These are phyloP conservation scores for Chlorencoelia australis DNA, from an alignment of 2,329 filamentous ascomycete genomes.

Conservation along the genomic window DNA sequence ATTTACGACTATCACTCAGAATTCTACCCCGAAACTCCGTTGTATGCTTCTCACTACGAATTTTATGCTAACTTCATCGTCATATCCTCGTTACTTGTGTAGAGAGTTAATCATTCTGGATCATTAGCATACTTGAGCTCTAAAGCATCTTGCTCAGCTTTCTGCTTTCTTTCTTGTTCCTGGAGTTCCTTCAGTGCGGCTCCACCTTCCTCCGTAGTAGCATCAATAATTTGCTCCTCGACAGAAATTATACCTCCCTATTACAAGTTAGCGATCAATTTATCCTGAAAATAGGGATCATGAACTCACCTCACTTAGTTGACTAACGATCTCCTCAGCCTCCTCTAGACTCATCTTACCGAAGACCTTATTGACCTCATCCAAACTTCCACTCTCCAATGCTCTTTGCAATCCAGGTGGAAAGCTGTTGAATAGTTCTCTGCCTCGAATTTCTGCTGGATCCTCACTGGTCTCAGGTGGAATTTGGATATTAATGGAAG, in stretches of 20 bases:
- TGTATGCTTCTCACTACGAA: too few relatives aligned
- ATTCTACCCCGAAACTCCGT: too few relatives aligned
- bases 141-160: conserved; percentile 10
- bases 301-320: conserved; percentile 56
- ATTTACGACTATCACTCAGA: too few relatives aligned
- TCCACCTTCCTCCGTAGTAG: conserved; percentile 79
- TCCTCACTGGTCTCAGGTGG: conserved; percentile 61
- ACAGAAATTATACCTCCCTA: conserved; percentile 79
- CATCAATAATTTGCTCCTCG: conserved; percentile 90
- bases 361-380: conserved; percentile 79
- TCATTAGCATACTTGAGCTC: conserved; percentile 26
- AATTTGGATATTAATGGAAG: conserved; percentile 79
- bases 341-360: conserved; percentile 83
- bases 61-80: too few relatives aligned
- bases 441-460: conserved; percentile 49
- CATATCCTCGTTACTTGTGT: background rate
- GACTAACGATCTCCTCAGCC: conserved; percentile 73
- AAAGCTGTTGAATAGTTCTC: conserved; percentile 77
- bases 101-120: conserved; percentile 23
- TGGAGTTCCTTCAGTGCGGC: conserved; percentile 69
- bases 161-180: conserved; percentile 35
- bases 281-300: background rate
- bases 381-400: conserved; percentile 77
- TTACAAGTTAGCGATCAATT: conserved; percentile 3
- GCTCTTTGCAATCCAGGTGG: conserved; percentile 71